phyloP scores from a whole-genome alignment of 306 rosid species.

The Prunus dulcis region DNA sequence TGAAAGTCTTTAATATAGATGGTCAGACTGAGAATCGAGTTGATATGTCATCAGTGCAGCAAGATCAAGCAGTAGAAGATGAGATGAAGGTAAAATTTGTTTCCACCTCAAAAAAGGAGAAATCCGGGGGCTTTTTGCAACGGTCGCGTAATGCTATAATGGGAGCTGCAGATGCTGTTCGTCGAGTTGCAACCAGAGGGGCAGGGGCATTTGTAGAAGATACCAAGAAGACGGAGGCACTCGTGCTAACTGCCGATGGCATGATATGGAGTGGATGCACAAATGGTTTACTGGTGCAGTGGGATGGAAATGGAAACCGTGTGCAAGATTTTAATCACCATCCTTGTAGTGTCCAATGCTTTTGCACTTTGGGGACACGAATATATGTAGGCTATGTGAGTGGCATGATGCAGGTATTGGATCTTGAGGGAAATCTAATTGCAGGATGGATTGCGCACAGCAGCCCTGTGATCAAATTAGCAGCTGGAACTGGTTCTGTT shows the following conservation, averaged over 20 bases:
- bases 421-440: conserved; percentile 78
- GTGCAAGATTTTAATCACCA: conserved; percentile 75
- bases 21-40: conserved; percentile 88
- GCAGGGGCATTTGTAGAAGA: conserved; percentile 94
- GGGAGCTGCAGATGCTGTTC: conserved; percentile 99
- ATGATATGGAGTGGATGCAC: conserved; percentile 96
- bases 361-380: conserved; percentile 71
- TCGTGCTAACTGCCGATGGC: conserved; percentile 70
- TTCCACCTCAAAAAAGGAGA: conserved; percentile 77
- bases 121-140: conserved; percentile 83
- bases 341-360: conserved; percentile 75
- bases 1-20: conserved; percentile 85
- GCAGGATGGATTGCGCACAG: conserved; percentile 95
- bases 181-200: conserved; percentile 91
- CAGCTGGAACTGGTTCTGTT: conserved; percentile 57
- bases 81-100: conserved; percentile 80
- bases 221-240: conserved; percentile 75
- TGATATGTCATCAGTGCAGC: conserved; percentile 70
- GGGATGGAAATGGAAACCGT: conserved; percentile 89
- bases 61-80: conserved; percentile 79
- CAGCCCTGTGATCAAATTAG: conserved; percentile 80
- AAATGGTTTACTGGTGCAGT: conserved; percentile 83
- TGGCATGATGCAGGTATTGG: conserved; percentile 79
- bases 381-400: conserved; percentile 84
- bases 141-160: conserved; percentile 86